A percentile compares a stretch with the other conserved stretches of the same genome.
Evolutionary conservation across 139 green algal genomes (phyloP).

Genomic region (Trebouxia sp.): DNA sequence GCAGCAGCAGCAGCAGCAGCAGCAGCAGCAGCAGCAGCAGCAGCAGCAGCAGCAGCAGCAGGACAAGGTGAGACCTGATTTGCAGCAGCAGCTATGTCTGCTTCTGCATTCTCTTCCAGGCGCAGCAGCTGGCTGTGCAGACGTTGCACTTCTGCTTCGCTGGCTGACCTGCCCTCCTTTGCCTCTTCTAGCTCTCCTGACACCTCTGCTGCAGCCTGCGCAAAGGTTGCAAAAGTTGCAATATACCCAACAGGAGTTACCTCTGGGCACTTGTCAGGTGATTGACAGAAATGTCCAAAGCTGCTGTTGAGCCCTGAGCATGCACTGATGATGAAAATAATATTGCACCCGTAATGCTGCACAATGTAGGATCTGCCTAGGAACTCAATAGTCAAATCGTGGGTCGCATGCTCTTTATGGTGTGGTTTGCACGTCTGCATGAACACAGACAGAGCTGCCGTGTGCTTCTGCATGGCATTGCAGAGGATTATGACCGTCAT

Average conservation of each 20-base stretch:
- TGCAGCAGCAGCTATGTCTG: background rate
- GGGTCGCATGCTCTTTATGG: too few relatives aligned
- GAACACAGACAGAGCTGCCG: background rate
- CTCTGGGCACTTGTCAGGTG: background rate
- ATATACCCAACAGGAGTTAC: background rate
- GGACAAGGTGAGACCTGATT: background rate
- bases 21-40: too few relatives aligned
- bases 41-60: too few relatives aligned
- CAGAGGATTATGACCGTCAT: too few relatives aligned
- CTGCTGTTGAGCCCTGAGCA: too few relatives aligned
- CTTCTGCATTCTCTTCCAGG: conserved; percentile 18
- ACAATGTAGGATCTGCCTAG: too few relatives aligned
- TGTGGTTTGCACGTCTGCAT: too few relatives aligned
- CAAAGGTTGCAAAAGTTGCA: too few relatives aligned
- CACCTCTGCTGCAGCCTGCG: conserved; percentile 24
- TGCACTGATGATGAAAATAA: too few relatives aligned
- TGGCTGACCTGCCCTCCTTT: conserved; percentile 1
- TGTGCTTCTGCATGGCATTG: background rate
- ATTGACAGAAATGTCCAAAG: background rate
- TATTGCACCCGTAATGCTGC: too few relatives aligned
- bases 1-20: too few relatives aligned
- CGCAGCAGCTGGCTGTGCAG: conserved; percentile 6
- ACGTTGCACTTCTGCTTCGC: background rate
- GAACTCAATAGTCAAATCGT: too few relatives aligned
- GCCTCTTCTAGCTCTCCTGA: conserved; percentile 16